phyloP scores from a whole-genome alignment of 2,329 filamentous ascomycete genomes.

The Trichoderma koningiopsis region DNA sequence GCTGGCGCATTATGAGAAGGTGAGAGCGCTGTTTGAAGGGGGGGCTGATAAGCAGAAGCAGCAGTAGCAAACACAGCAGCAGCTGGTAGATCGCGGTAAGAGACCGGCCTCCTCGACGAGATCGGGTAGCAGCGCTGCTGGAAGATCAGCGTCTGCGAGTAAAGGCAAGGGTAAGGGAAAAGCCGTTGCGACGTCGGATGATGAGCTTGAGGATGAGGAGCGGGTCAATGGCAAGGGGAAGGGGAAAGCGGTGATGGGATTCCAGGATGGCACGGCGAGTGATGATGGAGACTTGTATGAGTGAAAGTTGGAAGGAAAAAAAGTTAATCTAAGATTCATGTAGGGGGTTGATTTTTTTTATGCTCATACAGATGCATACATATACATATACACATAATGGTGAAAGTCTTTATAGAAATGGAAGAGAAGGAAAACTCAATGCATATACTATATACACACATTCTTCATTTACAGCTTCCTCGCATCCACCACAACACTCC shows the following conservation, averaged over 20 bases:
- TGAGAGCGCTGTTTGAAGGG: slow-evolving; percentile 81
- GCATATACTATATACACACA: neutral
- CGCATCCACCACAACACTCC: slow-evolving; percentile 39
- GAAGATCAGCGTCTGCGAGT: slow-evolving; percentile 40
- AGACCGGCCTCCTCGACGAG: slow-evolving; percentile 11
- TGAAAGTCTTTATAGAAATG: neutral
- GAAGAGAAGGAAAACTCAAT: neutral
- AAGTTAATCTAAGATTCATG: neutral
- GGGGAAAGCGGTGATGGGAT: slow-evolving; percentile 56
- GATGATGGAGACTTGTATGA: slow-evolving; percentile 62
- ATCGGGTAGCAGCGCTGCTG: slow-evolving; percentile 38
- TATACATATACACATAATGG: neutral
- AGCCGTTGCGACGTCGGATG: slow-evolving; percentile 37
- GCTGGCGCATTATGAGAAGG: slow-evolving; percentile 84
- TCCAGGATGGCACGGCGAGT: slow-evolving; percentile 56
- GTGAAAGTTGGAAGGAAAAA: neutral
- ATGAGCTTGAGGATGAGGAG: slow-evolving; percentile 40
- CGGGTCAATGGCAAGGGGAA: slow-evolving; percentile 52
- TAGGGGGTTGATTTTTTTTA: neutral
- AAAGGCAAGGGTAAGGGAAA: slow-evolving; percentile 44
- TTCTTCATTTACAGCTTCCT: neutral
- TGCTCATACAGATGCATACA: neutral
- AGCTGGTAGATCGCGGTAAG: slow-evolving; percentile 28
- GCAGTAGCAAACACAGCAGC: slow-evolving; percentile 32
- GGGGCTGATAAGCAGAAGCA: slow-evolving; percentile 37